Evolutionary conservation across 169 alveolate genomes (phyloP).

Genomic region (Cyclospora cayetanensis): DNA sequence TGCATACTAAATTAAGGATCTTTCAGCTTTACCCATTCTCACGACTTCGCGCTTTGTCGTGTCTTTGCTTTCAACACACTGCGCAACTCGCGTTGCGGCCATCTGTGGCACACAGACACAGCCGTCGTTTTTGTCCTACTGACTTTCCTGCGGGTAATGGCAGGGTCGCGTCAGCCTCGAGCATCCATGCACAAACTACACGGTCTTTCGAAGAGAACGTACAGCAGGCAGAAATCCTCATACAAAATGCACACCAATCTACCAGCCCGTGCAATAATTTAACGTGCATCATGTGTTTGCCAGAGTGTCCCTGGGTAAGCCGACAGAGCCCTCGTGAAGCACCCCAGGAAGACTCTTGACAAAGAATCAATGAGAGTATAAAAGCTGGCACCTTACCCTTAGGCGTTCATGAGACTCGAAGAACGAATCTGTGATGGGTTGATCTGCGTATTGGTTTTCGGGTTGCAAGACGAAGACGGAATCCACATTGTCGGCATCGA

Average conservation of each 20-base stretch:
- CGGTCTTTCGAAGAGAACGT: too few species aligned
- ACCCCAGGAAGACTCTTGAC: too few species aligned
- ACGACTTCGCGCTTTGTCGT: not conserved
- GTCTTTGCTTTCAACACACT: not conserved
- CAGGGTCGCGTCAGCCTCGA: too few species aligned
- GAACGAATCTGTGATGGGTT: not conserved
- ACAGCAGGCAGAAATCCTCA: too few species aligned
- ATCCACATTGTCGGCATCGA: constrained; percentile 22
- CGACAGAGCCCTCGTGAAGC: not conserved
- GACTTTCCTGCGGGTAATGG: too few species aligned
- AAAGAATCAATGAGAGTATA: too few species aligned
- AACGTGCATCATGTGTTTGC: too few species aligned
- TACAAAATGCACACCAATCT: too few species aligned
- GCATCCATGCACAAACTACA: too few species aligned
- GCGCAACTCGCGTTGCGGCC: not conserved
- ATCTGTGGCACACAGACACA: not conserved
- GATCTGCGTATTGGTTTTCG: not conserved
- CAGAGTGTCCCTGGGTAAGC: not conserved
- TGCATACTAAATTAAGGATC: too few species aligned
- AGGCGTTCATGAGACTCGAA: constrained; percentile 36
- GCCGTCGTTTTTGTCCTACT: too few species aligned
- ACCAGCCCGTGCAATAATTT: too few species aligned
- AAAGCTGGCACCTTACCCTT: constrained; percentile 3
- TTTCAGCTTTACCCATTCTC: not conserved
- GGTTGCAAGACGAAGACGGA: not conserved